A percentile compares a stretch with the other conserved stretches of the same genome.
phyloP scores from a whole-genome alignment of 2,329 filamentous ascomycete species.

The Acarospora socialis region DNA sequence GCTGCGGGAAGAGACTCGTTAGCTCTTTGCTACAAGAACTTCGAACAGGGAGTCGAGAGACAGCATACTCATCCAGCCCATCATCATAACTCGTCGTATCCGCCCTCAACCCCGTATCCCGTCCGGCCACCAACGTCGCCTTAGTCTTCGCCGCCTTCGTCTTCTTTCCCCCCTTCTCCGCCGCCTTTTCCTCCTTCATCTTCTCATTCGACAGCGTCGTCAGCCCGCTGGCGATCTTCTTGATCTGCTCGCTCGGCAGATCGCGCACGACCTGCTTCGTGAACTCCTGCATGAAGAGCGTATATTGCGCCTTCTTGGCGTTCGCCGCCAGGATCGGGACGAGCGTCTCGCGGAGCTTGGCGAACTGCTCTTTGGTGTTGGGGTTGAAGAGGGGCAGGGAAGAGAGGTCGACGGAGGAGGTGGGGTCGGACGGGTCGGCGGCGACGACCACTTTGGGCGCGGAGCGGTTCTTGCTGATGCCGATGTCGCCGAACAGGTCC shows the following conservation, averaged over 20 bases:
- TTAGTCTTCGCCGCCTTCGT: conserved; percentile 93
- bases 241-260: conserved; percentile 81
- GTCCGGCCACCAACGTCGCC: conserved; percentile 57
- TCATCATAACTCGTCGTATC: conserved; percentile 73
- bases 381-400: conserved; percentile 78
- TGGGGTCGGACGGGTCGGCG: conserved; percentile 59
- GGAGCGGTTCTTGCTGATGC: conserved; percentile 56
- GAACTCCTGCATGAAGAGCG: conserved; percentile 82
- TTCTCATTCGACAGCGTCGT: conserved; percentile 94
- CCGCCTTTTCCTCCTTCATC: conserved; percentile 94
- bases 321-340: conserved; percentile 61
- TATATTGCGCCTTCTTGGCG: conserved; percentile 79
- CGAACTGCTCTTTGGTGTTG: conserved; percentile 72
- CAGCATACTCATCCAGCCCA: conserved; percentile 72
- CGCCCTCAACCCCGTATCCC: conserved; percentile 41
- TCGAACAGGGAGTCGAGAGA: not conserved
- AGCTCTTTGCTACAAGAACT: not conserved
- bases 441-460: conserved; percentile 52
- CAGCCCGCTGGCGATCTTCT: conserved; percentile 78
- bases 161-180: conserved; percentile 93
- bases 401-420: conserved; percentile 66
- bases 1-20: conserved; percentile 8
- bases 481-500: conserved; percentile 71
- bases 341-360: conserved; percentile 62
- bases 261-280: conserved; percentile 76